Evolutionary conservation across 2,329 filamentous ascomycete species (phyloP).

Genomic region (Neopestalotiopsis sp.): DNA sequence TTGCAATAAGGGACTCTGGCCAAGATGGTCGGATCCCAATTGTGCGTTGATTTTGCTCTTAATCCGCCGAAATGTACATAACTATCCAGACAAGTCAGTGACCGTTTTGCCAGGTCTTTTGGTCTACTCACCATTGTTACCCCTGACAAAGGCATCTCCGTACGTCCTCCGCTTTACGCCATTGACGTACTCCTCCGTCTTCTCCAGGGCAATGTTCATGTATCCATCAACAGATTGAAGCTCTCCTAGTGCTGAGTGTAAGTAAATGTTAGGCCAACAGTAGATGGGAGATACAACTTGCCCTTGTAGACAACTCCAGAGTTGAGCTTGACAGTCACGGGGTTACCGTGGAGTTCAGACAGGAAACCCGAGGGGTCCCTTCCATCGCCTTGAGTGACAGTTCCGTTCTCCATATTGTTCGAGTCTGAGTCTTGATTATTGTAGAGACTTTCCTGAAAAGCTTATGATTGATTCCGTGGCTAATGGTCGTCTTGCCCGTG

Average conservation of each 20-base stretch:
- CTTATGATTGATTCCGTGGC: background rate
- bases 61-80: constrained; percentile 74
- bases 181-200: constrained; percentile 90
- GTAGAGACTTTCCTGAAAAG: no score
- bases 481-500: background rate
- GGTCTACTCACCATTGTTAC: constrained; percentile 80
- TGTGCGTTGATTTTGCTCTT: constrained; percentile 25
- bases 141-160: constrained; percentile 93
- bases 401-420: constrained; percentile 75
- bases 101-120: background rate
- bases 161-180: constrained; percentile 82
- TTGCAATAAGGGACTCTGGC: background rate
- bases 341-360: constrained; percentile 90
- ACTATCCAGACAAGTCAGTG: constrained; percentile 44
- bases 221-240: constrained; percentile 97
- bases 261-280: background rate
- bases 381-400: constrained; percentile 66
- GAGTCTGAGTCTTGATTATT: no score
- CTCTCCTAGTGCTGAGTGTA: constrained; percentile 66
- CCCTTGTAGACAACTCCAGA: constrained; percentile 99
- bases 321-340: constrained; percentile 96
- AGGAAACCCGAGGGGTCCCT: constrained; percentile 95
- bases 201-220: constrained; percentile 99
- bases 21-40: background rate
- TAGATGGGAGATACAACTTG: constrained; percentile 41